phyloP scores from a whole-genome alignment of 2,329 filamentous ascomycete species.

The Claviceps monticola region DNA sequence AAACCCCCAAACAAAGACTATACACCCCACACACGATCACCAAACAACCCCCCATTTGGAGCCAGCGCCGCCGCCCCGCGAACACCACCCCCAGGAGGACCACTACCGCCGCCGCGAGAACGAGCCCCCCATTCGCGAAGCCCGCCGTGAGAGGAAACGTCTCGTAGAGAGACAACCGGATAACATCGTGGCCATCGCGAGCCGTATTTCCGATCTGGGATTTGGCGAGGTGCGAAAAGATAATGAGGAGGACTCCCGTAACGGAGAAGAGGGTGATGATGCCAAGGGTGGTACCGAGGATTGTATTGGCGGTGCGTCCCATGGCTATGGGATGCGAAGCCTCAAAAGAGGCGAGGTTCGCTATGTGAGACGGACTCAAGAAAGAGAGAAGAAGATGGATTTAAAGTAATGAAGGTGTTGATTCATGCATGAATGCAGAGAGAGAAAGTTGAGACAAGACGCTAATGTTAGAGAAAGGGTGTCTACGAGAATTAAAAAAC shows the following conservation, averaged over 20 bases:
- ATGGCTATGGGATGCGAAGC: too few relatives aligned
- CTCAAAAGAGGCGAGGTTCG: too few relatives aligned
- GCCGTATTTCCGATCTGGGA: constrained; percentile 29
- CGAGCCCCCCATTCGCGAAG: constrained; percentile 57
- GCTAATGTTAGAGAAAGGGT: too few relatives aligned
- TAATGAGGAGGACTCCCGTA: constrained; percentile 40
- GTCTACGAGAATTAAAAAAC: too few relatives aligned
- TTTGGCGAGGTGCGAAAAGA: constrained; percentile 39
- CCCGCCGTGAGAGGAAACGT: constrained; percentile 47
- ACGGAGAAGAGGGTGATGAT: constrained; percentile 37
- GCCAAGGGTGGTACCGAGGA: constrained; percentile 34
- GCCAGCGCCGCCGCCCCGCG: constrained; percentile 46
- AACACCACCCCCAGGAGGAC: constrained; percentile 60
- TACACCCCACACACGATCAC: constrained; percentile 48
- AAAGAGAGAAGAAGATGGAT: too few relatives aligned
- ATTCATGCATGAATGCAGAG: too few relatives aligned
- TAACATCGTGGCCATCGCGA: constrained; percentile 32
- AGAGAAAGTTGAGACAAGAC: too few relatives aligned
- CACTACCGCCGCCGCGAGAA: constrained; percentile 55
- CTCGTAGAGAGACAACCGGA: constrained; percentile 37
- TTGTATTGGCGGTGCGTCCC: constrained; percentile 37
- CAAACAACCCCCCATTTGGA: constrained; percentile 56
- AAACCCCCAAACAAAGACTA: constrained; percentile 50
- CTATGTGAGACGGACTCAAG: too few relatives aligned
- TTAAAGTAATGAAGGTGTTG: too few relatives aligned